Conservation (phyloP, 129 eudicot genomes). For the Kitagawia praeruptora region DNA sequence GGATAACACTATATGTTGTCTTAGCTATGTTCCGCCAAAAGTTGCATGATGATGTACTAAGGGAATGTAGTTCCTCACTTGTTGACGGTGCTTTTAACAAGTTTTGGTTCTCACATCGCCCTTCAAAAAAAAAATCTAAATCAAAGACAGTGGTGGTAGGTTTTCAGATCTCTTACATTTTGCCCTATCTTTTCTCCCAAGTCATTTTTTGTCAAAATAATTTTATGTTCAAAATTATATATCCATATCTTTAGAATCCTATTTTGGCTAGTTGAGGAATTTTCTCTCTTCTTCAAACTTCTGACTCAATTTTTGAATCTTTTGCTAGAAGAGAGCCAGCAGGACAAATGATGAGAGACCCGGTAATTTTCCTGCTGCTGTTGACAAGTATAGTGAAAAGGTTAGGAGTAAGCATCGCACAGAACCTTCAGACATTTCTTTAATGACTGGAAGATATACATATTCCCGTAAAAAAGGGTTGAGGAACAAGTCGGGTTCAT, state of each 20-base stretch:
- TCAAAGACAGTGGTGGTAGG: slow-evolving; percentile 31
- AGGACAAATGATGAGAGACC: slow-evolving; percentile 24
- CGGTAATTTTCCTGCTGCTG: slow-evolving; percentile 19
- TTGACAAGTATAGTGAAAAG: slow-evolving; percentile 35
- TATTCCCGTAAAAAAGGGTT: slow-evolving; percentile 57
- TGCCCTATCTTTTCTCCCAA: background rate
- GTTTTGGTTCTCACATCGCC: slow-evolving; percentile 18
- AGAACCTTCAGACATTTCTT: slow-evolving; percentile 29
- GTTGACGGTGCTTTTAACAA: slow-evolving; percentile 34
- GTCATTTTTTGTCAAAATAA: background rate
- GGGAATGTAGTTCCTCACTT: slow-evolving; percentile 42
- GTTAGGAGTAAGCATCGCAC: slow-evolving; percentile 30
- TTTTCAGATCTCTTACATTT: background rate
- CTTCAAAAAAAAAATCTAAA: slow-evolving; percentile 21
- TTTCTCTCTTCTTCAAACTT: background rate
- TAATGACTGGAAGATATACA: slow-evolving; percentile 34
- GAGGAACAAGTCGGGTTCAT: slow-evolving; percentile 40
- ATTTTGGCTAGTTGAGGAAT: background rate
- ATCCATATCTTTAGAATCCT: background rate
- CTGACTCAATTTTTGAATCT: background rate
- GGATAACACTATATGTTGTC: slow-evolving; percentile 27
- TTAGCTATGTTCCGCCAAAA: slow-evolving; percentile 62
- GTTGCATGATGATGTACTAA: slow-evolving; percentile 62
- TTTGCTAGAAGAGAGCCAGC: slow-evolving; percentile 28
- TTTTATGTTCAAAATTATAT: background rate